These are phyloP conservation scores for Fusarium solani-melongenae DNA, from an alignment of 2,329 filamentous ascomycete genomes.

Conservation along the genomic window DNA sequence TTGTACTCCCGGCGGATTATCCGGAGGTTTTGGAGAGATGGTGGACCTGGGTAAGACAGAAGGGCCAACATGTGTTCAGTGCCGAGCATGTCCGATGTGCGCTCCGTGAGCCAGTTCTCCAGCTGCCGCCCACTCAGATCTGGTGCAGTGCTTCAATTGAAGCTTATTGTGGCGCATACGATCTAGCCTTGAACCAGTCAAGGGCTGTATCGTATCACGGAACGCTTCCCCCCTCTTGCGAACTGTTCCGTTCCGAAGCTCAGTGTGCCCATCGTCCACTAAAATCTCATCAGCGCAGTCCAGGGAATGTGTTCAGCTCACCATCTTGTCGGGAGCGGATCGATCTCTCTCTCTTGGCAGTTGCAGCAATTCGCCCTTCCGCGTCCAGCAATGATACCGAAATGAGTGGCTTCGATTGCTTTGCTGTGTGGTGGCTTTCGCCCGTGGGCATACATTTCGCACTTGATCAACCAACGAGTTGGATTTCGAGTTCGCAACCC, in stretches of 20 bases:
- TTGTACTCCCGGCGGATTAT: background rate
- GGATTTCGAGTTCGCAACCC: background rate
- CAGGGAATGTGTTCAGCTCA: background rate
- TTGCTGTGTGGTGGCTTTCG: background rate
- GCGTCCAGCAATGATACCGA: background rate
- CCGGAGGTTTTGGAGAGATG: background rate
- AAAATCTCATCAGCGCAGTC: background rate
- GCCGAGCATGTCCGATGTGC: background rate
- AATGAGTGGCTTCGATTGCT: background rate
- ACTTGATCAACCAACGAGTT: background rate
- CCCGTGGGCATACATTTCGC: background rate
- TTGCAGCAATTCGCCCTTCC: background rate
- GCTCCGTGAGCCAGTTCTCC: background rate
- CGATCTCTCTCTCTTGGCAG: background rate
- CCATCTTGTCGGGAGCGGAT: background rate
- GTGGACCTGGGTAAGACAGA: background rate
- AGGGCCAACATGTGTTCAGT: background rate
- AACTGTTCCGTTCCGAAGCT: background rate
- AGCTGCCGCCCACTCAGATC: background rate
- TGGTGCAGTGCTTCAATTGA: background rate
- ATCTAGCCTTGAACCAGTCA: background rate
- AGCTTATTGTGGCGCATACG: background rate
- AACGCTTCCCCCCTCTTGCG: background rate
- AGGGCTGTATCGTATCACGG: background rate
- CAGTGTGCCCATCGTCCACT: background rate